Conservation (phyloP, 345 rosid species). For the Brassica napus region DNA sequence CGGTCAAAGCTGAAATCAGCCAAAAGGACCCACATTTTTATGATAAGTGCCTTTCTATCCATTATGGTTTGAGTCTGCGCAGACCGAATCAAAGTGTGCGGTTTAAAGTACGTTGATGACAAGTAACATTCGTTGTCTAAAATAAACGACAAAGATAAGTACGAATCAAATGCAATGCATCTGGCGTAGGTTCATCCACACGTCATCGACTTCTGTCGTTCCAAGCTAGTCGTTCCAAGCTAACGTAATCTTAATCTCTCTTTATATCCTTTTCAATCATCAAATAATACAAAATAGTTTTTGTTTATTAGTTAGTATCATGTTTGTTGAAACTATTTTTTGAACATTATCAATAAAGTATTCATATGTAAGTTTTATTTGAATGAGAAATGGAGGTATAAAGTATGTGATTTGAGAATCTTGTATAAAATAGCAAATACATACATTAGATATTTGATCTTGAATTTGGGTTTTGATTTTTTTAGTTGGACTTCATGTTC, state of each 20-base stretch:
- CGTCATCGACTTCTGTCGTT: constrained; percentile 30
- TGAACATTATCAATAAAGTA: no score
- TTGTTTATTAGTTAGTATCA: constrained; percentile 7
- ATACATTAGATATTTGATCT: no score
- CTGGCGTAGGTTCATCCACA: constrained; percentile 32
- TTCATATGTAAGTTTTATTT: no score
- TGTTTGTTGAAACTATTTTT: no score
- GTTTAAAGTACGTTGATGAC: constrained; percentile 33
- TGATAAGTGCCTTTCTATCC: not conserved
- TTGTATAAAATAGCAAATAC: no score
- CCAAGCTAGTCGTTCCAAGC: constrained; percentile 13
- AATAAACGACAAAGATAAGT: constrained; percentile 28
- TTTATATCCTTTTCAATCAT: not conserved
- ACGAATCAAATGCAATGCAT: constrained; percentile 31
- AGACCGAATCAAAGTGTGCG: constrained; percentile 30
- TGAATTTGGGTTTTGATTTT: no score
- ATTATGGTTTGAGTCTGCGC: constrained; percentile 26
- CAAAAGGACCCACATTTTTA: not conserved
- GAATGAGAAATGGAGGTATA: no score
- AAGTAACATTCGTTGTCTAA: constrained; percentile 34
- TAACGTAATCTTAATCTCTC: constrained; percentile 34
- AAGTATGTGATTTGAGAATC: no score
- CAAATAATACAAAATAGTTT: not conserved
- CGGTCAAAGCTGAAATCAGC: constrained; percentile 6
- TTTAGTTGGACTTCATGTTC: no score